These are phyloP conservation scores for Zostera marina DNA, from an alignment of 116 monocot genomes.

Conservation along the genomic window DNA sequence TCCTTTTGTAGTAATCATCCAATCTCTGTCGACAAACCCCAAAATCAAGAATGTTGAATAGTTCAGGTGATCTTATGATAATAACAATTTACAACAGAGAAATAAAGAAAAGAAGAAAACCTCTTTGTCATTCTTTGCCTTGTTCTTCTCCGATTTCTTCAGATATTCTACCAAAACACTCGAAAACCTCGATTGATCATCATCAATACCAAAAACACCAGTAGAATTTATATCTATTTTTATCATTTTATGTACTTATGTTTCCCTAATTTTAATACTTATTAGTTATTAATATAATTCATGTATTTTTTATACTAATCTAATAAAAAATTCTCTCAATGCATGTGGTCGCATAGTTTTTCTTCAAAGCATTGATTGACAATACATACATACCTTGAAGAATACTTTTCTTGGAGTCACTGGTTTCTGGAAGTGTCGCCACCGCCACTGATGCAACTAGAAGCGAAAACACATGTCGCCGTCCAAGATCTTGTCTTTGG, in stretches of 20 bases:
- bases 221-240: too few relatives aligned
- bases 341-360: too few relatives aligned
- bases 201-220: background rate
- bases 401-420: slow-evolving; percentile 11
- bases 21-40: slow-evolving; percentile 18
- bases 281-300: too few relatives aligned
- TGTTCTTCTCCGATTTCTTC: slow-evolving; percentile 58
- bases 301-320: too few relatives aligned
- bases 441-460: slow-evolving; percentile 4
- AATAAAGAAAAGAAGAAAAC: slow-evolving; percentile 5
- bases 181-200: background rate
- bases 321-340: too few relatives aligned
- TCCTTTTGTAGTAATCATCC: slow-evolving; percentile 46
- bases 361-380: too few relatives aligned
- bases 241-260: too few relatives aligned
- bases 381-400: slow-evolving; percentile 21
- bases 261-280: too few relatives aligned
- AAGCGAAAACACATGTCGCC: slow-evolving; percentile 9
- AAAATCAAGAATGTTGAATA: background rate
- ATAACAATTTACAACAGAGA: background rate
- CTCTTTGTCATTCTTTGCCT: slow-evolving; percentile 56
- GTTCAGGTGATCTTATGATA: too few relatives aligned
- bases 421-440: slow-evolving; percentile 8
- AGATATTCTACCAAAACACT: slow-evolving; percentile 27
- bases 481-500: slow-evolving; percentile 3